These are phyloP conservation scores for Zygotorulaspora danielsina DNA, from an alignment of 805 yeast genomes.

Conservation along the genomic window DNA sequence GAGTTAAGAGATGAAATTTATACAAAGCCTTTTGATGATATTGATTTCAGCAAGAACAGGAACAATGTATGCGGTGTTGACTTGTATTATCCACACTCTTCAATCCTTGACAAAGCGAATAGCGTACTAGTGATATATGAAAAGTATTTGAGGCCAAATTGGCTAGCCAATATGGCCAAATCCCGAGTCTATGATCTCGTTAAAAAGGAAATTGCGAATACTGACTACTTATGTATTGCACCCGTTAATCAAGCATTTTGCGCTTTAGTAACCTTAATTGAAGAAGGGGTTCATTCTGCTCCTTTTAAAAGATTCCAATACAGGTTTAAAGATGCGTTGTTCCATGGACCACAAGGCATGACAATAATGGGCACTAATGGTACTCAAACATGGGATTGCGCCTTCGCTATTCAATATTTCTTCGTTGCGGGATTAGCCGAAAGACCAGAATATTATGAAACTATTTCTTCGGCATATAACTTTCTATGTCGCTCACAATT, in stretches of 20 bases:
- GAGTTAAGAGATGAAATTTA: slow-evolving; percentile 80
- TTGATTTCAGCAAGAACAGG: slow-evolving; percentile 67
- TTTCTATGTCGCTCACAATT: slow-evolving; percentile 83
- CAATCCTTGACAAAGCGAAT: slow-evolving; percentile 59
- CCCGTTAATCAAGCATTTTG: slow-evolving; percentile 90
- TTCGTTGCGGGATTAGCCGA: slow-evolving; percentile 77
- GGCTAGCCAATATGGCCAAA: slow-evolving; percentile 55
- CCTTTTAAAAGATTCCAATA: slow-evolving; percentile 51
- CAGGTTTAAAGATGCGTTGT: slow-evolving; percentile 70
- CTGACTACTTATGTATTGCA: slow-evolving; percentile 81
- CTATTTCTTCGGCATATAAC: slow-evolving; percentile 60
- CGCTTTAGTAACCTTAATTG: slow-evolving; percentile 62
- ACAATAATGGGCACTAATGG: slow-evolving; percentile 97
- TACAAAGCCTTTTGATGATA: slow-evolving; percentile 53
- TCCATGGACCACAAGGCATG: slow-evolving; percentile 87
- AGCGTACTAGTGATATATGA: slow-evolving; percentile 59
- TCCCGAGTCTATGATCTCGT: slow-evolving; percentile 57
- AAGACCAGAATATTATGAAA: slow-evolving; percentile 56
- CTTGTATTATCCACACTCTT: slow-evolving; percentile 88
- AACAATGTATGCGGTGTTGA: slow-evolving; percentile 89
- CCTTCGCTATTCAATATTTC: slow-evolving; percentile 82
- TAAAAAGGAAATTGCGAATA: slow-evolving; percentile 69
- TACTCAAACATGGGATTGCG: slow-evolving; percentile 94
- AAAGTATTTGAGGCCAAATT: slow-evolving; percentile 66
- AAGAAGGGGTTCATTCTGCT: slow-evolving; percentile 65